Evolutionary conservation across 2,329 filamentous ascomycete species (phyloP), one percentile per base, ranked within the genome.

Genomic region (Claviceps purpurea): DNA sequence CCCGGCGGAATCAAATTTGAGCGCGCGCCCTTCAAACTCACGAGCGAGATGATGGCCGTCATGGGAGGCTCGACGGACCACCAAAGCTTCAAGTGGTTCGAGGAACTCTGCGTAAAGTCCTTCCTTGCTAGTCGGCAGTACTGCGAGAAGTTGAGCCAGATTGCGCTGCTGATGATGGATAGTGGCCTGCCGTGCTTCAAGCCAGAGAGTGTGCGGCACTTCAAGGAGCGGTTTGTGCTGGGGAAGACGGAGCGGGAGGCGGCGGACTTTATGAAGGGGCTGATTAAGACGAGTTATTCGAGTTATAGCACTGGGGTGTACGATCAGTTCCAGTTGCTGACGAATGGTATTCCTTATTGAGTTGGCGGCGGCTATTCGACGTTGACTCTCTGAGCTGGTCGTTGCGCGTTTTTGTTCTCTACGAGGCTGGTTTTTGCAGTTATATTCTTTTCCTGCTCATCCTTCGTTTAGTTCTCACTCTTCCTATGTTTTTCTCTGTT

Each of bases 1-100:
- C 93, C 93, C 0, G 93, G 93, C 47, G 93, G 94, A 55, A 89
- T 98, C 63, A 91, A 90, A 60, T 99, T 99, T 64, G 93, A 99
- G 73, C 85, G 93, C 24, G 93, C 93, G 0, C 93, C 93, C 0
- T 99, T 99, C 77, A 99, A 99, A 71, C 81, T 99, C 51, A 98
- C 93, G 1, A 79, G 82, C 7, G 93, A 99, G 67, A 98, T 98
- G 94, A 79, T 98, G 54, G 88, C 90, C n/a, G 93, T 99, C 60
- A 97, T 99, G 91, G 91, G 93, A 50, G 90, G 90, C 54, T 83
- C 77, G 51, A 85, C 82, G 3, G 82, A 85, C 43, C 87, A 90
- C 50, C 91, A 97, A 68, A 76, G 89, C 14, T 99, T 95, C 74
- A 84, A 84, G 58, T 93, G 88, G 80, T 99, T 99, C 61, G 93